Base-by-base conservation (phyloP, 2,329 filamentous ascomycete genomes). In the Sporothrix pseudoabietina region DNA sequence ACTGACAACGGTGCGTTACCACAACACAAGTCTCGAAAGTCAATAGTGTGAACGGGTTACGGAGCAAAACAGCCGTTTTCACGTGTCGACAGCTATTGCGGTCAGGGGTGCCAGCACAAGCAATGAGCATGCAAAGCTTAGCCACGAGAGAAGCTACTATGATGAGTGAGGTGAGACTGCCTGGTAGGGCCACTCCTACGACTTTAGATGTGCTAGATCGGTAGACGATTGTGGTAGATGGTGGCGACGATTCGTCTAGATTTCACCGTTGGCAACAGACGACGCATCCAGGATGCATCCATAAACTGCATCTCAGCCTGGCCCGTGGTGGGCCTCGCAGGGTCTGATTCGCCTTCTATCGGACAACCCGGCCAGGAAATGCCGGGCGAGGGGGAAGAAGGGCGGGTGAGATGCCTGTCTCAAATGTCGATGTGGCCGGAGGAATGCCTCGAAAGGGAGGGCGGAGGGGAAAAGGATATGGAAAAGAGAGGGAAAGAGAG, bases 221-320 rank as follows among this genome's bases (percentile, higher is more conserved):
- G 35, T 9, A 7, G 63, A n/a, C 30, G 41, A 35, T 3, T 44
- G 22, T 54, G n/a, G 22, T 9, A 26, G 47, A 35, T 26, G 30
- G 63, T 55, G 10, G 47, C 66, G 19, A 68, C 63, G 63, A 69
- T n/a, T 54, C 66, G 44, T 41, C 44, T 35, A 69, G 44, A 69
- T 69, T 69, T 35, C 47, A 54, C 19, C 8, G 22, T 30, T 19
- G 9, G 22, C 32, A 41, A 44, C 19, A n/a, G 14, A 19, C 26
- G 41, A 65, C 16, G 49, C 49, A 52, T n/a, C 49, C 6, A n/a
- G 0, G 16, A 30, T 49, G 8, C n/a, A 47, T 66, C 22, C 30
- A 52, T 22, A 14, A 32, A 12, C 10, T 55, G 47, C 47, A 14
- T 30, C 19, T 69, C 66, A 55, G 10, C 49, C 32, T 35, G 66